These are phyloP conservation scores for Monilinia aucupariae DNA, from an alignment of 2,329 filamentous ascomycete species.

Conservation along the genomic window DNA sequence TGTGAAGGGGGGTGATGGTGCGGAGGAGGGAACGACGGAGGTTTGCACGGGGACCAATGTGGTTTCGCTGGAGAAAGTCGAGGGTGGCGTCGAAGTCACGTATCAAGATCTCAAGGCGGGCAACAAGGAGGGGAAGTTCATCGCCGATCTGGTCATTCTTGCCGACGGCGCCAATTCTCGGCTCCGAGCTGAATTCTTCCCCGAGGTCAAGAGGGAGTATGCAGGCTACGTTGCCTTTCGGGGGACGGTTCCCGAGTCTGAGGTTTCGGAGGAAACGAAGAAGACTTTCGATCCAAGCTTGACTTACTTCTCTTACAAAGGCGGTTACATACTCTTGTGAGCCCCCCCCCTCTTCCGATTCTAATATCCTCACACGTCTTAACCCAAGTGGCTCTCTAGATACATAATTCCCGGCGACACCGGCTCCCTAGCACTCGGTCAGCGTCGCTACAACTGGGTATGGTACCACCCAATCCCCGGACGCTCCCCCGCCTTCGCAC, in stretches of 20 bases:
- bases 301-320: conserved; percentile 40
- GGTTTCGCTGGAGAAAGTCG: neutral
- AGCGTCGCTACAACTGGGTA: conserved; percentile 43
- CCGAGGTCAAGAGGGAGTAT: conserved; percentile 23
- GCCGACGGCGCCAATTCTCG: conserved; percentile 27
- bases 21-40: neutral
- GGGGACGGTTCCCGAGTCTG: conserved; percentile 40
- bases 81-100: conserved; percentile 4
- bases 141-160: conserved; percentile 22
- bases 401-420: conserved; percentile 41
- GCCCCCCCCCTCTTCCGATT: neutral
- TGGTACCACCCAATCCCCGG: conserved; percentile 41
- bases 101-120: neutral
- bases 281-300: conserved; percentile 38
- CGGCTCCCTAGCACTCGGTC: conserved; percentile 38
- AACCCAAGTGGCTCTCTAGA: no score
- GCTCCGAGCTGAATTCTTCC: conserved; percentile 18
- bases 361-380: no score
- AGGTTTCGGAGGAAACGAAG: conserved; percentile 35
- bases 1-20: neutral
- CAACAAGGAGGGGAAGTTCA: conserved; percentile 1
- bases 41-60: neutral
- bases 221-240: conserved; percentile 33
- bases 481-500: conserved; percentile 22
- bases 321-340: conserved; percentile 37